These are phyloP conservation scores for Rhodosporidiobolus odoratus DNA, from an alignment of 768 basidiomycete genomes.

Conservation along the genomic window DNA sequence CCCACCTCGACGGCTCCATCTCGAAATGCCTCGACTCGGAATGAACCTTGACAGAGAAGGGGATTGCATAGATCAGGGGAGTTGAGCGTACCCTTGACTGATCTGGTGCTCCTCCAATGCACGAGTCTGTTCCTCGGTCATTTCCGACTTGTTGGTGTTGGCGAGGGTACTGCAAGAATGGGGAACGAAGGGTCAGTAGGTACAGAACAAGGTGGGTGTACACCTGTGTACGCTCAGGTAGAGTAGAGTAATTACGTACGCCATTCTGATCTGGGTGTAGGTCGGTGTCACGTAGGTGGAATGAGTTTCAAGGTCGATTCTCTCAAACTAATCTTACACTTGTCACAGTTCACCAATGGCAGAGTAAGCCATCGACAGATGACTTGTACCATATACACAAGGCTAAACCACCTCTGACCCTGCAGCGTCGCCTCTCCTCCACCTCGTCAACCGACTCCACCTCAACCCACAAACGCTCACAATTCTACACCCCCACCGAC, in stretches of 20 bases:
- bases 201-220: not conserved
- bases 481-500: not conserved
- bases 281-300: not conserved
- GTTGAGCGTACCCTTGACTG: constrained; percentile 60
- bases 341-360: too few relatives aligned
- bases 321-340: too few relatives aligned
- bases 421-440: not conserved
- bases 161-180: constrained; percentile 9
- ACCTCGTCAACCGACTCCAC: not conserved
- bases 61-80: too few relatives aligned
- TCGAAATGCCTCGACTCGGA: too few relatives aligned
- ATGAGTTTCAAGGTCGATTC: too few relatives aligned
- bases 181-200: not conserved
- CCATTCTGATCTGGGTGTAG: not conserved
- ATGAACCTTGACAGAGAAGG: too few relatives aligned
- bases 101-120: constrained; percentile 98
- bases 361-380: not conserved
- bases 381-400: not conserved
- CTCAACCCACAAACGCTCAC: not conserved
- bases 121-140: constrained; percentile 92
- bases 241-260: not conserved
- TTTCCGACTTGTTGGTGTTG: constrained; percentile 67
- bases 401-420: too few relatives aligned
- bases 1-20: too few relatives aligned
- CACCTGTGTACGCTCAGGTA: not conserved